Percentiles rank a stretch among this genome's conserved stretches.
These are phyloP conservation scores for Colletotrichum aenigma DNA, from an alignment of 2,329 filamentous ascomycete species.

Conservation along the genomic window DNA sequence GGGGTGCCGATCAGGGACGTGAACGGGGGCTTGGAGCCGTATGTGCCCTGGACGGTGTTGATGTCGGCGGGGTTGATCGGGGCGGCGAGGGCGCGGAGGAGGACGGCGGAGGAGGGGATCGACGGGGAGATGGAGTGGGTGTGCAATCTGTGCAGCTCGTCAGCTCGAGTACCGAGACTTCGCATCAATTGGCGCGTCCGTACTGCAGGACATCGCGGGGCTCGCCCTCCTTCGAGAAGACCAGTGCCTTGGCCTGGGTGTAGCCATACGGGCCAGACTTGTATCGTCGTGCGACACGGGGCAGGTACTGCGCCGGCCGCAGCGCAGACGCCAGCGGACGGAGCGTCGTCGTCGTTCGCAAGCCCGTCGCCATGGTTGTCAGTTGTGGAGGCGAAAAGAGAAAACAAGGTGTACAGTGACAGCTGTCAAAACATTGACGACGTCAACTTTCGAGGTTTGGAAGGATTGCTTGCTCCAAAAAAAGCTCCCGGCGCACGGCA, in stretches of 20 bases:
- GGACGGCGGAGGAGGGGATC: conserved; percentile 67
- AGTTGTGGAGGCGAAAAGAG: background rate
- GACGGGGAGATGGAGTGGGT: conserved; percentile 78
- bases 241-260: conserved; percentile 82
- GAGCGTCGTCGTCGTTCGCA: conserved; percentile 10
- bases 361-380: conserved; percentile 1
- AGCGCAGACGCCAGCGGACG: conserved; percentile 16
- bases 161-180: background rate
- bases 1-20: conserved; percentile 77
- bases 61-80: conserved; percentile 98
- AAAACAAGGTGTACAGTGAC: background rate
- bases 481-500: background rate
- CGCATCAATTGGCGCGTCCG: conserved; percentile 21
- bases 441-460: background rate
- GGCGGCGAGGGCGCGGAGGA: conserved; percentile 85
- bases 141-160: conserved; percentile 55
- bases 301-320: conserved; percentile 4
- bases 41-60: conserved; percentile 97
- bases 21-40: conserved; percentile 84
- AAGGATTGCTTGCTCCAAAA: background rate
- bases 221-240: conserved; percentile 77
- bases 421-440: background rate
- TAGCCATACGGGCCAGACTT: conserved; percentile 76
- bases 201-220: conserved; percentile 72
- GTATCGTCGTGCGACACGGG: conserved; percentile 38